Evolutionary conservation across 2,329 filamentous ascomycete species (phyloP), one percentile per base, ranked within the genome.

Genomic region (Hymenotorrendiella dingleyae): DNA sequence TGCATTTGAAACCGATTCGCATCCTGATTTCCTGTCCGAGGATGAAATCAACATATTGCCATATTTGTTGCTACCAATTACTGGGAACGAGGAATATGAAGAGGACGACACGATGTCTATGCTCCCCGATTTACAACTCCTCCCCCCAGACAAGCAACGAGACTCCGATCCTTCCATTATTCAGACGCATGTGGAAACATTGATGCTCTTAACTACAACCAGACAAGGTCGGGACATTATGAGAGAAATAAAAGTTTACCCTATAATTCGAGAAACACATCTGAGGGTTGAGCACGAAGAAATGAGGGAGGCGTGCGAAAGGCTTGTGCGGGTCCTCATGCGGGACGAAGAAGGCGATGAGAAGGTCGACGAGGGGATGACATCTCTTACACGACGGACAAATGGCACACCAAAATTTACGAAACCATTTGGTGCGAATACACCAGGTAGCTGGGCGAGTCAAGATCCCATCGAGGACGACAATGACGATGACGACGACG

Each of bases 251-350:
- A 86, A 88, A 55, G 86, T 95, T 1, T 98, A 98, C 63, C 87
- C 90, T 0, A 81, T 97, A 35, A 71, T 97, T 16, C 74, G 93
- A 39, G 93, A 97, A 64, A 83, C 85, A 23, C 93, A 98, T 69
- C 57, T 83, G 49, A 76, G 81, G 17, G 80, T 89, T 4, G 73
- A 89, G 17, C 73, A 95, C 57, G 88, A 94, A 34, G 82, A 73
- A 12, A 86, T 97, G 2, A 74, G 77, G 52, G 90, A 95, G 54
- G 86, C 81, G 1, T 94, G 86, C 57, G 93, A 97, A 63, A 75
- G 93, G 43, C 61, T 97, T 40, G 93, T 98, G 35, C 88, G 98
- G 61, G 80, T 62, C 7, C 42, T 63, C 28, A 63, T 63, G 59
- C 49, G 60, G 24, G 60, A 63, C 39, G 60, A 63, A 29, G 60